These are phyloP conservation scores for Kodamaea sp. DNA, from an alignment of 1,139 yeast species.

Conservation along the genomic window DNA sequence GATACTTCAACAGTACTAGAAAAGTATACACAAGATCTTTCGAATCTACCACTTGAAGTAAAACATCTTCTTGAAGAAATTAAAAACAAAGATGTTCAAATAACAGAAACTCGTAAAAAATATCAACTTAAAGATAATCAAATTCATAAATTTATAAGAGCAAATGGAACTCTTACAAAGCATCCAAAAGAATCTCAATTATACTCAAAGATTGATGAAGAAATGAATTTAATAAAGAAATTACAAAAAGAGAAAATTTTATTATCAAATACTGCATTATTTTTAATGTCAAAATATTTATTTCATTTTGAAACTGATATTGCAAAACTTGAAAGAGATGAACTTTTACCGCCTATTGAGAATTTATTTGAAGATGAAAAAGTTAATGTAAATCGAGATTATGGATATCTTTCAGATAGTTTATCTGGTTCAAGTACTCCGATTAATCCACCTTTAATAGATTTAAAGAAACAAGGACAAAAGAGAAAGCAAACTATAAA, in stretches of 20 bases:
- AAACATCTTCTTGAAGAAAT: conserved; percentile 79
- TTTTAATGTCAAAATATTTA: conserved; percentile 70
- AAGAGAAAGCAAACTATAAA: conserved; percentile 24
- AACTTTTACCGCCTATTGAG: conserved; percentile 61
- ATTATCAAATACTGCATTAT: conserved; percentile 79
- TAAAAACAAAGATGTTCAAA: conserved; percentile 61
- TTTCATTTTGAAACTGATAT: conserved; percentile 72
- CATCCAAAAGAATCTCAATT: conserved; percentile 79
- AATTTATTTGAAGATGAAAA: conserved; percentile 15
- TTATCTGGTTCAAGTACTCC: conserved; percentile 34
- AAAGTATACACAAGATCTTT: conserved; percentile 51
- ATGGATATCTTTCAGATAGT: conserved; percentile 22
- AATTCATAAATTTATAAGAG: conserved; percentile 76
- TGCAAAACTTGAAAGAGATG: conserved; percentile 72
- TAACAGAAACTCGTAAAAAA: conserved; percentile 64
- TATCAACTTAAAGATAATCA: conserved; percentile 71
- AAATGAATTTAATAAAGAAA: conserved; percentile 54
- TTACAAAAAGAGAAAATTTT: conserved; percentile 76
- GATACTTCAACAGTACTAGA: conserved; percentile 50
- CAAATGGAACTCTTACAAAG: conserved; percentile 76
- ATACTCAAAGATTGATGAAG: conserved; percentile 65
- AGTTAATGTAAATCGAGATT: conserved; percentile 8
- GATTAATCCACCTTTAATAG: conserved; percentile 20
- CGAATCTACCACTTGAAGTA: conserved; percentile 88
- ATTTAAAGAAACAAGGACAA: conserved; percentile 21